Base-by-base conservation (phyloP, 2,329 filamentous ascomycete species). In the Tolypocladium inflatum region DNA sequence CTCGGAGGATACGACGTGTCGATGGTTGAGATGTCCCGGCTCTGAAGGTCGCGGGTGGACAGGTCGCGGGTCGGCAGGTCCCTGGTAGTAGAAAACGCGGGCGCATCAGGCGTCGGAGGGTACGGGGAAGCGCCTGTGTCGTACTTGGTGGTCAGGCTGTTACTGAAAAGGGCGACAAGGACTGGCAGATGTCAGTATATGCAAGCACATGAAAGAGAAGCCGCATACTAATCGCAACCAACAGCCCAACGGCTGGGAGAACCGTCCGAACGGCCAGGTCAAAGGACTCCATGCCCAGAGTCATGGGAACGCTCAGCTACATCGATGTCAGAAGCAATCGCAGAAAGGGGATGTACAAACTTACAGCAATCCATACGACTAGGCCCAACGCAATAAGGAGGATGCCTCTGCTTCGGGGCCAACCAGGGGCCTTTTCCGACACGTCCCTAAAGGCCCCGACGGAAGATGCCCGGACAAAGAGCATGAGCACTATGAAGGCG, bases 321-420 rank as follows among this genome's bases (percentile, higher is more conserved):
- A 35, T 38, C 55, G 30, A 43, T 39, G 54, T 59, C 48, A 61
- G 57, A 48, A 50, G 58, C 50, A 55, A 21, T 37, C 13, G 15
- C 15, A 4, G 30, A 33, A 15, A 9, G 15, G 37, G 26, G 3
- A 30, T 30, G 17, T 21, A 11, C 15, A 21, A 23, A n/a, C 23
- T 78, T 65, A 83, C 80, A 63, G 71, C 79, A 55, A 76, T 80
- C 82, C 82, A 85, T 38, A 81, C 65, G n/a, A 71, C 73, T 58
- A 82, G 68, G 17, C 74, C 79, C 52, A 72, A 64, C 26, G 78
- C 69, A 21, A 76, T 68, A 1, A 76, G 65, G 30, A 78, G 63
- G 21, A 80, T 63, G 42, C 74, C 71, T 64, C 75, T 80, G 58
- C 68, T 72, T 39, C 71, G 70, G 65, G 50, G 65, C 11, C 60